Evolutionary conservation across 495 filamentous ascomycete genomes (phyloP).

Genomic region (Penicillium fimorum): DNA sequence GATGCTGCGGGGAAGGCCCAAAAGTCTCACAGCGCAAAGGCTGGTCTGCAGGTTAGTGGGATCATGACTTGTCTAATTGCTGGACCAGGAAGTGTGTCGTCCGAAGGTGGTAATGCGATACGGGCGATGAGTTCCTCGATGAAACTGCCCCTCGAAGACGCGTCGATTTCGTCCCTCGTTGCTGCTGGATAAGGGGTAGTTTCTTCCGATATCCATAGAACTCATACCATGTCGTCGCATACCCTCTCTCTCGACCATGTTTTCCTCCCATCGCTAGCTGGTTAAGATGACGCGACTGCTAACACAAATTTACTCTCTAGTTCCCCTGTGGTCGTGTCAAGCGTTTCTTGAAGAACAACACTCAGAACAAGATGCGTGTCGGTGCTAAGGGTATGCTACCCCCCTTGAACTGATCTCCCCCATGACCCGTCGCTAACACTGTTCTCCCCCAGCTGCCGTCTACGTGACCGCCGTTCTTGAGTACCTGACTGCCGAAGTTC

Average conservation of each 20-base stretch:
- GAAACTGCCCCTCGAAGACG: constrained; percentile 18
- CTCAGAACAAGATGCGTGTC: constrained; percentile 99
- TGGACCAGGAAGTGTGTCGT: background rate
- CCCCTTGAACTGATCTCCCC: background rate
- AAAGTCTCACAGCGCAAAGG: constrained; percentile 97
- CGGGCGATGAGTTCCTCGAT: constrained; percentile 9
- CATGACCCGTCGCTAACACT: constrained; percentile 5
- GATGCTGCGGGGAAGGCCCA: constrained; percentile 79
- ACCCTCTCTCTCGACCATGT: constrained; percentile 2
- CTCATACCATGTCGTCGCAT: constrained; percentile 17
- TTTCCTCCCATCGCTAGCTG: background rate
- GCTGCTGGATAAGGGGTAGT: constrained; percentile 1
- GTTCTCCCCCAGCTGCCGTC: constrained; percentile 65
- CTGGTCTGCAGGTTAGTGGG: constrained; percentile 91
- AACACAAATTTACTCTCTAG: constrained; percentile 46
- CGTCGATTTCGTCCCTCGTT: constrained; percentile 24
- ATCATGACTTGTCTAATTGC: constrained; percentile 3
- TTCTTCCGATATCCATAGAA: background rate
- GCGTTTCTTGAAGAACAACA: constrained; percentile 99
- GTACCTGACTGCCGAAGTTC: constrained; percentile 97
- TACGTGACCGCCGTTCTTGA: constrained; percentile 98
- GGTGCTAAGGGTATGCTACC: constrained; percentile 74
- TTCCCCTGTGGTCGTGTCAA: constrained; percentile 99
- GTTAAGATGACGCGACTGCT: constrained; percentile 11
- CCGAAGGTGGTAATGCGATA: constrained; percentile 13